A percentile compares a stretch with the other conserved stretches of the same genome.
Conservation (phyloP, 2,329 filamentous ascomycete genomes). For the Diaporthe ampelina region DNA sequence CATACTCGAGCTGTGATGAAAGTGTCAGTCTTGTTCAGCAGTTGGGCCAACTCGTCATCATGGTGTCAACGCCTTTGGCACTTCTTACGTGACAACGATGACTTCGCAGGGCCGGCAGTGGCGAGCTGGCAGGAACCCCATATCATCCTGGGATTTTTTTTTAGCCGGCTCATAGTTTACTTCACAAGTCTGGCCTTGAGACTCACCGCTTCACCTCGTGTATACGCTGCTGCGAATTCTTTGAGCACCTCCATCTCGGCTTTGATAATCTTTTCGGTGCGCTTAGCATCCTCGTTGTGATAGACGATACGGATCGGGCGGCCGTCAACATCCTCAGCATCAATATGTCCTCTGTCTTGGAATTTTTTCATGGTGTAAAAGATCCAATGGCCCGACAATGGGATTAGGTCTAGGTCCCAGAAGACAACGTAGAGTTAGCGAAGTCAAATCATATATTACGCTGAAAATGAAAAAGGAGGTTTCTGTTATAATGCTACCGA, state of each 20-base stretch:
- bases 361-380: background rate
- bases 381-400: background rate
- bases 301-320: background rate
- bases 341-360: background rate
- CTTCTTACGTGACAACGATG: background rate
- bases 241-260: background rate
- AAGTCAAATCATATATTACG: too few species aligned
- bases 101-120: background rate
- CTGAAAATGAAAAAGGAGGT: too few species aligned
- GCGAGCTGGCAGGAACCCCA: background rate
- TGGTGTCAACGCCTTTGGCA: background rate
- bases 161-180: background rate
- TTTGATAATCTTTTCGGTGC: background rate
- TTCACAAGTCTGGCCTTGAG: background rate
- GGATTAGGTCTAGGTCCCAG: rapidly evolving
- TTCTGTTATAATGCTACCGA: too few species aligned
- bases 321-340: background rate
- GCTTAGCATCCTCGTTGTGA: background rate
- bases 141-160: background rate
- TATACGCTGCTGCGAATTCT: background rate
- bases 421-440: background rate
- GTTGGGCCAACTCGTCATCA: background rate
- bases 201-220: background rate
- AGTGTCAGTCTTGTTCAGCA: background rate
- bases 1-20: background rate